Conservation (phyloP, 306 rosid species). For the Myrica gale region DNA sequence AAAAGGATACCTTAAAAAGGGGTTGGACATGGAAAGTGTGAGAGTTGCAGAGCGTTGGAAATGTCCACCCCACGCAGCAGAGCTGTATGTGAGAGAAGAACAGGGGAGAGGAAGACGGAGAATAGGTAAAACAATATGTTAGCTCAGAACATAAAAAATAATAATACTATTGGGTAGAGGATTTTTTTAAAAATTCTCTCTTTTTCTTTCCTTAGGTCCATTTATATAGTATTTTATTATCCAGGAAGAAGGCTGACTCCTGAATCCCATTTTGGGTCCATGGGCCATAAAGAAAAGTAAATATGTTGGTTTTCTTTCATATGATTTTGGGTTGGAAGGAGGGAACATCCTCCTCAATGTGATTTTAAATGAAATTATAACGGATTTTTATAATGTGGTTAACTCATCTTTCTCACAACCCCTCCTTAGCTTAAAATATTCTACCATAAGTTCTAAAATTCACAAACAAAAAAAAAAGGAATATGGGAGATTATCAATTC, state of each 20-base stretch:
- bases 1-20: constrained; percentile 31
- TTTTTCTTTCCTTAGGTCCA: neutral
- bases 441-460: too few species aligned
- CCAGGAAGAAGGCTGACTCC: neutral
- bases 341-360: too few species aligned
- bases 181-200: neutral
- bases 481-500: too few species aligned
- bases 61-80: constrained; percentile 37
- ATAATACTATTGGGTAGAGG: too few species aligned
- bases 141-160: too few species aligned
- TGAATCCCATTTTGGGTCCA: neutral
- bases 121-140: constrained; percentile 6
- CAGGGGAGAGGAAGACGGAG: constrained; percentile 17
- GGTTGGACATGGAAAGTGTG: constrained; percentile 46
- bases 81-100: constrained; percentile 18
- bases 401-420: too few species aligned
- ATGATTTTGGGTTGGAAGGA: too few species aligned
- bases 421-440: too few species aligned
- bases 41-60: constrained; percentile 51
- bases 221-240: neutral
- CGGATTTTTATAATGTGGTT: too few species aligned
- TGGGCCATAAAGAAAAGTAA: neutral
- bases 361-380: too few species aligned
- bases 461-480: too few species aligned
- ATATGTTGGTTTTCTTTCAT: neutral